These are phyloP conservation scores for Lactarius hengduanensis DNA, from an alignment of 768 basidiomycete genomes.

Conservation along the genomic window DNA sequence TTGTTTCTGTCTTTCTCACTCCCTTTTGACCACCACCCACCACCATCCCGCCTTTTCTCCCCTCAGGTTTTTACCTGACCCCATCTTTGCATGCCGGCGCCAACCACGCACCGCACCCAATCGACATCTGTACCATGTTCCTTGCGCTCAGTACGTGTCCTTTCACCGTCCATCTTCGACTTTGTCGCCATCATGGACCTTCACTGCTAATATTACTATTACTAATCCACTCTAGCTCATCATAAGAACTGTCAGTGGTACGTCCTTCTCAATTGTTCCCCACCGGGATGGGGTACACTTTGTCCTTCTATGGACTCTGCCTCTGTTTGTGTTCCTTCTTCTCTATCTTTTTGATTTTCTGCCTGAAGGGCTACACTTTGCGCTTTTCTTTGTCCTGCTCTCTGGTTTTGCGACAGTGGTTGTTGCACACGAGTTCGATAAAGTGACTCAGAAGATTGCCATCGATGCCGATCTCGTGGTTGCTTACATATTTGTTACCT, in stretches of 20 bases:
- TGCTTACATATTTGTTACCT: neutral
- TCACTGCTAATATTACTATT: neutral
- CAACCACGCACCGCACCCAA: neutral
- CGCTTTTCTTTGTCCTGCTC: neutral
- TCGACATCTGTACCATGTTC: neutral
- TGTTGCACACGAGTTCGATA: neutral
- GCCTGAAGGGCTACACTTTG: constrained; percentile 13
- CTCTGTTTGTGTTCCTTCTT: neutral
- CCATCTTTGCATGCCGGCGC: neutral
- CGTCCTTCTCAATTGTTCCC: neutral
- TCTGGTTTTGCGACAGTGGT: neutral
- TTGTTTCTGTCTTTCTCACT: constrained; percentile 10
- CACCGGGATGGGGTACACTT: neutral
- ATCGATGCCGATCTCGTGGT: neutral
- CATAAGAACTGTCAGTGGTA: neutral
- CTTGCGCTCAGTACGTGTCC: constrained; percentile 1
- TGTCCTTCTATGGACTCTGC: neutral
- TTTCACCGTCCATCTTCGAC: neutral
- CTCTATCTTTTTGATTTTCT: neutral
- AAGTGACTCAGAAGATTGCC: neutral
- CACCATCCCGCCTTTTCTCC: constrained; percentile 5
- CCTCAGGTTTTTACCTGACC: neutral
- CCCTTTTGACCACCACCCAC: constrained; percentile 4
- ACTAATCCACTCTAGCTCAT: neutral
- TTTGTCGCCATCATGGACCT: neutral